A percentile compares a stretch with the other conserved stretches of the same genome.
phyloP scores from a whole-genome alignment of 805 yeast species.

The Ascoidea rubescens region DNA sequence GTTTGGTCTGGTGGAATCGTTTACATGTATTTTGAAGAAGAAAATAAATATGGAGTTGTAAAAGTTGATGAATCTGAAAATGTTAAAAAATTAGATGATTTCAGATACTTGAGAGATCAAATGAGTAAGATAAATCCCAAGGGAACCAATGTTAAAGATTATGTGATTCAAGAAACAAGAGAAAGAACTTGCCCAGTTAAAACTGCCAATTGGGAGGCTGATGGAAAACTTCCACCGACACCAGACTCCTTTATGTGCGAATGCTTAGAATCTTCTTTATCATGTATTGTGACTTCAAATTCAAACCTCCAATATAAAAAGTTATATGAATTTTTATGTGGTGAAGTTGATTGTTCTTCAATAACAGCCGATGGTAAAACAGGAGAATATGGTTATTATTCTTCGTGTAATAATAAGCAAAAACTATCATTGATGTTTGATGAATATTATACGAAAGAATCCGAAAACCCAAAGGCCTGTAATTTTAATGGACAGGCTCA shows the following conservation, averaged over 20 bases:
- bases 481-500: background rate
- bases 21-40: conserved; percentile 72
- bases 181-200: conserved; percentile 51
- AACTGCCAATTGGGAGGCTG: conserved; percentile 46
- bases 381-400: conserved; percentile 60
- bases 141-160: conserved; percentile 23
- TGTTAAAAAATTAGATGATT: conserved; percentile 53
- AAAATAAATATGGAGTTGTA: conserved; percentile 65
- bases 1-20: conserved; percentile 89
- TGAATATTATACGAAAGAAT: conserved; percentile 43
- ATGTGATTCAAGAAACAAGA: conserved; percentile 26
- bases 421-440: conserved; percentile 52
- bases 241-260: conserved; percentile 53
- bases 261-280: conserved; percentile 41
- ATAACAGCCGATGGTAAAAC: conserved; percentile 46
- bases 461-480: conserved; percentile 14
- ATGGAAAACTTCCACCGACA: conserved; percentile 64
- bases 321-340: conserved; percentile 46
- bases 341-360: conserved; percentile 41
- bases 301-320: conserved; percentile 41
- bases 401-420: conserved; percentile 57
- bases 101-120: conserved; percentile 45
- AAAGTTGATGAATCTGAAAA: conserved; percentile 27
- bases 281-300: conserved; percentile 50
- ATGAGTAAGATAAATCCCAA: conserved; percentile 42